Percentiles rank a stretch among this genome's conserved stretches.
These are phyloP conservation scores for Aspergillus proliferans DNA, from an alignment of 2,329 filamentous ascomycete genomes.

Conservation along the genomic window DNA sequence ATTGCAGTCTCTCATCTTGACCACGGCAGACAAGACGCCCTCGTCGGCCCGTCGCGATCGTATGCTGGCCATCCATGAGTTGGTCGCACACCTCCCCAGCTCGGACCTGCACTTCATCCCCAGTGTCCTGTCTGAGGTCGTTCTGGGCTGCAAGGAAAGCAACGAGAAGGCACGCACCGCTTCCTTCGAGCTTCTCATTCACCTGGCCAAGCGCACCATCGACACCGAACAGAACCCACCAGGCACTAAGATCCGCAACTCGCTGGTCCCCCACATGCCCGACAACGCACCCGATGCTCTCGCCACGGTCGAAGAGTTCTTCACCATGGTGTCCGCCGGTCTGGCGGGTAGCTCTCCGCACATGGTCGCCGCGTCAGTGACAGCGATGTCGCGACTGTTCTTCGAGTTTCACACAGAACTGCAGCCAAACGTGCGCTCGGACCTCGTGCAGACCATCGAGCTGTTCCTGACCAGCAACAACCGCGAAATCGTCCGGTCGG, in stretches of 20 bases:
- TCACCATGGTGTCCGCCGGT: constrained; percentile 97
- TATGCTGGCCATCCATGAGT: constrained; percentile 70
- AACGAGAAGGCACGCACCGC: constrained; percentile 89
- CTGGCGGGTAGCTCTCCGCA: constrained; percentile 87
- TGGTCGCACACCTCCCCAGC: constrained; percentile 71
- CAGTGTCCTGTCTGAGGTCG: constrained; percentile 82
- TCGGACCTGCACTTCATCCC: constrained; percentile 88
- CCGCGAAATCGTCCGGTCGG: constrained; percentile 89
- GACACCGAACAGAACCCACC: constrained; percentile 49
- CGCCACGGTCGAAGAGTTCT: constrained; percentile 87
- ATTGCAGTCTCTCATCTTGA: constrained; percentile 73
- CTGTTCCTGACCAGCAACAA: constrained; percentile 95
- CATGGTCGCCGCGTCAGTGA: constrained; percentile 97
- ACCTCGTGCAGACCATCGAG: constrained; percentile 90
- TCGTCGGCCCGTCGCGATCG: constrained; percentile 81
- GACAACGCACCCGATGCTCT: constrained; percentile 67
- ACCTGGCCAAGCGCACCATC: constrained; percentile 78
- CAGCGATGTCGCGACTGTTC: constrained; percentile 83
- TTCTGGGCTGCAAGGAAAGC: constrained; percentile 94
- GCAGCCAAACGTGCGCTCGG: constrained; percentile 62
- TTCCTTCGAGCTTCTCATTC: constrained; percentile 83
- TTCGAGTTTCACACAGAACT: constrained; percentile 79
- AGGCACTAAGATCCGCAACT: constrained; percentile 75
- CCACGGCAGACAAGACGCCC: constrained; percentile 76
- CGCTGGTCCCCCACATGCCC: constrained; percentile 81